A percentile compares a stretch with the other conserved stretches of the same genome.
Conservation (phyloP, 805 yeast species). For the Metschnikowia reukaufii region DNA sequence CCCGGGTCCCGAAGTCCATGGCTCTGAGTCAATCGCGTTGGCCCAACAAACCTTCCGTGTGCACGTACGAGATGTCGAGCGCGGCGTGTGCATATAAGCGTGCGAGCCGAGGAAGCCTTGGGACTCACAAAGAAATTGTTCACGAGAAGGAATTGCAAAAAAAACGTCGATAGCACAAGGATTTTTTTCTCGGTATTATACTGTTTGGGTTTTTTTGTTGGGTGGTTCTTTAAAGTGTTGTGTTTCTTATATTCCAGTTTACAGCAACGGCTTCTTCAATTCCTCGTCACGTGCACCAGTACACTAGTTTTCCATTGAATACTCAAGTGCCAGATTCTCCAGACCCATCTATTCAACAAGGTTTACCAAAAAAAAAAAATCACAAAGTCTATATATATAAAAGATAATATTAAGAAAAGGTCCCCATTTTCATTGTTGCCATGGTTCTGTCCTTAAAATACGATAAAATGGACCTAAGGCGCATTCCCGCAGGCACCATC, state of each 20-base stretch:
- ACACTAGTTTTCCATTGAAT: no score
- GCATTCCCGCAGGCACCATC: slow-evolving; percentile 34
- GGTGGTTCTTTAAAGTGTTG: no score
- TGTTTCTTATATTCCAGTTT: no score
- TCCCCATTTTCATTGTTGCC: not conserved
- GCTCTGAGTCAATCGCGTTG: no score
- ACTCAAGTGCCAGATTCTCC: no score
- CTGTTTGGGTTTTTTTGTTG: no score
- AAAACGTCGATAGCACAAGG: no score
- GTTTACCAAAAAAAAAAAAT: not conserved
- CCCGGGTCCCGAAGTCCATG: no score
- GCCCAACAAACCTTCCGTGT: slow-evolving; percentile 6
- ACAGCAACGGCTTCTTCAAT: no score
- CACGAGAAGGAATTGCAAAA: not conserved
- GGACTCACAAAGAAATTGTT: not conserved
- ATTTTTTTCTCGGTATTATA: no score
- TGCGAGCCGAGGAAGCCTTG: not conserved
- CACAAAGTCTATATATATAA: not conserved
- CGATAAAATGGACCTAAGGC: slow-evolving; percentile 19
- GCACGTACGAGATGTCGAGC: slow-evolving; percentile 6
- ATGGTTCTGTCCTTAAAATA: slow-evolving; percentile 2
- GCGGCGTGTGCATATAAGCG: not conserved
- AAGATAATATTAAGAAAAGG: not conserved
- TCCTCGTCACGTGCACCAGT: no score
- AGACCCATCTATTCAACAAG: not conserved